Conservation (phyloP, 371 early-diverging fungal genomes). For the Rhizopus arrhizus region DNA sequence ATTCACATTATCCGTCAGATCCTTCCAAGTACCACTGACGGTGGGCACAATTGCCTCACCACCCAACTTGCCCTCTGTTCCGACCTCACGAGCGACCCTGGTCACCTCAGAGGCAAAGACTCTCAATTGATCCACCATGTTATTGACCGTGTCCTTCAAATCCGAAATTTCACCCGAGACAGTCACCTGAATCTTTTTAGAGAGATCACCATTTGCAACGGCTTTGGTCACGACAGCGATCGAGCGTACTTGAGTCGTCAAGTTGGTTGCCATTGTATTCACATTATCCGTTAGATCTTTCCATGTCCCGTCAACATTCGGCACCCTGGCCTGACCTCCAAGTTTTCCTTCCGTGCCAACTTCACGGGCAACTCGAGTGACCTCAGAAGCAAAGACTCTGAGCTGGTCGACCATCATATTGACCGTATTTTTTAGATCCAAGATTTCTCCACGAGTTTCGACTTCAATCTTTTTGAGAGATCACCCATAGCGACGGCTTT, state of each 20-base stretch:
- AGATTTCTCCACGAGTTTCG: conserved; percentile 48
- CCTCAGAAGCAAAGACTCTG: conserved; percentile 43
- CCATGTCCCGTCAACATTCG: conserved; percentile 52
- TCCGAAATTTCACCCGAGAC: conserved; percentile 31
- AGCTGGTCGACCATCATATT: conserved; percentile 64
- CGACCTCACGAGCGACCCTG: conserved; percentile 50
- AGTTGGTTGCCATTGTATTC: conserved; percentile 52
- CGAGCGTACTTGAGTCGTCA: conserved; percentile 55
- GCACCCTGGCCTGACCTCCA: conserved; percentile 54
- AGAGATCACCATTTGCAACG: conserved; percentile 40
- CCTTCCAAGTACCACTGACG: conserved; percentile 67
- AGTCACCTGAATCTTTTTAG: conserved; percentile 27
- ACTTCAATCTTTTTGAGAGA: conserved; percentile 57
- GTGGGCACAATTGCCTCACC: conserved; percentile 46
- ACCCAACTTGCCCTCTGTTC: conserved; percentile 51
- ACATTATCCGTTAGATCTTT: conserved; percentile 56
- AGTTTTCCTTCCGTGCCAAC: conserved; percentile 50
- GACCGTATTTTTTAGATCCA: conserved; percentile 48
- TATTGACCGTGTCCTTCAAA: conserved; percentile 28
- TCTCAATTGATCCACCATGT: conserved; percentile 38
- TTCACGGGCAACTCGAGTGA: conserved; percentile 44
- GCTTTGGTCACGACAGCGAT: conserved; percentile 58
- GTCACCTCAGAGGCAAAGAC: conserved; percentile 52
- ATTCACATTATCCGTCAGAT: conserved; percentile 64
- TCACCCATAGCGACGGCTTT: conserved; percentile 64